phyloP scores from a whole-genome alignment of 176 grass and related monocot genomes.

The Dactylis glomerata region DNA sequence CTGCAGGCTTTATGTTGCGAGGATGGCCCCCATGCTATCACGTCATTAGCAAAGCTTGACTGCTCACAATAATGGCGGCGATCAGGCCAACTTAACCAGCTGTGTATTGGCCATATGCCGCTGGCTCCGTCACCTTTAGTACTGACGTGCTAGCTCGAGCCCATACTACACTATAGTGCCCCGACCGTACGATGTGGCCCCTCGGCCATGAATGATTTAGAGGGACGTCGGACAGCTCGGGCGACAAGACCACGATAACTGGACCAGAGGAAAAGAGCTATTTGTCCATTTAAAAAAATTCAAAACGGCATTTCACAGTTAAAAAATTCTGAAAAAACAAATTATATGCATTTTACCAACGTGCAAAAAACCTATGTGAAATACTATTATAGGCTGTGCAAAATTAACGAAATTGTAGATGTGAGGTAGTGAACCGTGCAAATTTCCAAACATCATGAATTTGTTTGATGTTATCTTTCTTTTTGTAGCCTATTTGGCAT shows the following conservation, averaged over 20 bases:
- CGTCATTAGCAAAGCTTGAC: not conserved
- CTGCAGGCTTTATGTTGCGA: not conserved
- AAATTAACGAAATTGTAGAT: too few relatives aligned
- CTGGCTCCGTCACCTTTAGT: not conserved
- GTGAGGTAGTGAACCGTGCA: too few relatives aligned
- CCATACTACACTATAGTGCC: not conserved
- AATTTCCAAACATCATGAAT: too few relatives aligned
- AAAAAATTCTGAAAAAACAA: too few relatives aligned
- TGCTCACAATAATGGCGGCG: not conserved
- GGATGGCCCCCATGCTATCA: not conserved
- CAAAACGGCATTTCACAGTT: too few relatives aligned
- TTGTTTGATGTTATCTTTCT: too few relatives aligned
- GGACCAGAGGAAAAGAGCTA: not conserved
- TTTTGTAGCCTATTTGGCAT: too few relatives aligned
- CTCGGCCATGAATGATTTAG: not conserved
- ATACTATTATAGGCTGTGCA: too few relatives aligned
- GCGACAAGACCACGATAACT: not conserved
- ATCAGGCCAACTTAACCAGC: not conserved
- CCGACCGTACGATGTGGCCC: not conserved
- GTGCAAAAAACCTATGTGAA: too few relatives aligned
- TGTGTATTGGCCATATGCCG: not conserved
- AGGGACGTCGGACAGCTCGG: not conserved
- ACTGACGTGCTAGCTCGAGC: not conserved
- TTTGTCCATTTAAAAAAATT: too few relatives aligned
- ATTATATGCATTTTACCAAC: too few relatives aligned